Percentiles rank a stretch among this genome's conserved stretches.
phyloP scores from a whole-genome alignment of 306 rosid species.

The Acmispon strigosus region DNA sequence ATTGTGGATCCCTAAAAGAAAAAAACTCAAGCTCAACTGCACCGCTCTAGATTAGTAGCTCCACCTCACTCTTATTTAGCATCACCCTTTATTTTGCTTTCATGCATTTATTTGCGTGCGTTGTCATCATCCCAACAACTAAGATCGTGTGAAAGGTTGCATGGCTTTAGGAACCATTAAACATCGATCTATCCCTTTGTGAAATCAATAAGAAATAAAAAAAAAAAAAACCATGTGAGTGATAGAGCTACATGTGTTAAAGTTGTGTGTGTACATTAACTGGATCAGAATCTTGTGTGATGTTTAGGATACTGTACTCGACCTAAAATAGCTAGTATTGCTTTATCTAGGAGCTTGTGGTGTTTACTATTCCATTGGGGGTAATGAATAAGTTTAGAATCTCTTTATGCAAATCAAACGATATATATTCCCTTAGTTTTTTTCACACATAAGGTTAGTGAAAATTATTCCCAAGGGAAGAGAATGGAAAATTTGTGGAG shows the following conservation, averaged over 20 bases:
- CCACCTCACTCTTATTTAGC: constrained; percentile 15
- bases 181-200: background rate
- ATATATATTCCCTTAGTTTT: constrained; percentile 15
- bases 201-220: background rate
- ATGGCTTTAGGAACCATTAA: constrained; percentile 59
- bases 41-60: constrained; percentile 1
- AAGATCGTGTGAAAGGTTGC: constrained; percentile 74
- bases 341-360: constrained; percentile 11
- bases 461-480: constrained; percentile 9
- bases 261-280: background rate
- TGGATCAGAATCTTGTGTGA: constrained; percentile 14
- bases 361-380: constrained; percentile 32
- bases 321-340: constrained; percentile 19
- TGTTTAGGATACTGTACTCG: background rate
- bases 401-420: constrained; percentile 37
- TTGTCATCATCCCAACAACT: constrained; percentile 30
- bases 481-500: constrained; percentile 17
- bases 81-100: constrained; percentile 20
- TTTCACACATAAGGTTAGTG: constrained; percentile 30
- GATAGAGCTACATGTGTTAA: constrained; percentile 19
- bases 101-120: constrained; percentile 19
- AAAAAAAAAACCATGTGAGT: constrained; percentile 29
- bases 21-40: too few species aligned
- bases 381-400: constrained; percentile 63
- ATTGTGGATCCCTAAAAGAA: too few species aligned